Conservation (phyloP, 148 eudicot genomes). For the Selenicereus undatus region DNA sequence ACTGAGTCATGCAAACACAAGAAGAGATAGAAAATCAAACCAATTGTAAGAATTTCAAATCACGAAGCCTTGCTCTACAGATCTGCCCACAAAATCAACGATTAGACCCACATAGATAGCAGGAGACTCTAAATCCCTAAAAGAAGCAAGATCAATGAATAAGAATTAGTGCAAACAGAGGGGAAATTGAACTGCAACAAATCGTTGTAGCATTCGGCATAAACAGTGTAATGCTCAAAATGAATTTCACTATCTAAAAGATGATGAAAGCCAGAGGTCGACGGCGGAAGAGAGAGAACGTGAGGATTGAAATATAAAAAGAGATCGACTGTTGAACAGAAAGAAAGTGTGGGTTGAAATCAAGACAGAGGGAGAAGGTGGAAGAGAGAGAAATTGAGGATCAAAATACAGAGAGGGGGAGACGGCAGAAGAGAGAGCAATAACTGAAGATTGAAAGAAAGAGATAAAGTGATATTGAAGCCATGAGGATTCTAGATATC, state of each 20-base stretch:
- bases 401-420: no score
- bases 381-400: slow-evolving; percentile 1
- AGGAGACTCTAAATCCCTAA: slow-evolving; percentile 24
- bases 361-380: not conserved
- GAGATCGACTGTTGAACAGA: not conserved
- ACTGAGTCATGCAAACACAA: no score
- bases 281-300: not conserved
- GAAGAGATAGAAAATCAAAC: not conserved
- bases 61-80: no score
- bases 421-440: no score
- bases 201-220: not conserved
- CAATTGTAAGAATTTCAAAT: no score
- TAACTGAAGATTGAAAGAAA: no score
- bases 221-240: not conserved
- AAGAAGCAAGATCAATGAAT: slow-evolving; percentile 4
- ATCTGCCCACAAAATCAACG: no score
- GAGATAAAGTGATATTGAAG: no score
- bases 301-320: not conserved
- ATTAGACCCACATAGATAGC: not conserved
- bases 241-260: not conserved
- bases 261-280: not conserved
- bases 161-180: not conserved
- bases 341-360: not conserved
- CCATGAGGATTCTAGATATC: no score
- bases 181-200: not conserved